Evolutionary conservation across 2,329 filamentous ascomycete genomes (phyloP).

Genomic region (Penicillium sp.): DNA sequence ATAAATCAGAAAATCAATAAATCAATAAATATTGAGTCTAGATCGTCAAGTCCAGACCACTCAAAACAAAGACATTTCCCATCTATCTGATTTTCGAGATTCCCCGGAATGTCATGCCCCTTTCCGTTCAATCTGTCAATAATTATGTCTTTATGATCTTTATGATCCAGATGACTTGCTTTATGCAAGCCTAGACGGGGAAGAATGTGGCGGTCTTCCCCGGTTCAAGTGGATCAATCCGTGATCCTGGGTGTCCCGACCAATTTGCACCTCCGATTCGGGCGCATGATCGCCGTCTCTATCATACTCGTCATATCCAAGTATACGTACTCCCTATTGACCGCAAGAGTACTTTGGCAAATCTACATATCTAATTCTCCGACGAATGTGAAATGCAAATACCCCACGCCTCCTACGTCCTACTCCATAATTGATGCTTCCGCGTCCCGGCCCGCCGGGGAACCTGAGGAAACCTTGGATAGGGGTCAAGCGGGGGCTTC

Average conservation of each 20-base stretch:
- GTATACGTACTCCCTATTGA: neutral
- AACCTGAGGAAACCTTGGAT: neutral
- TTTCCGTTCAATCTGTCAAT: neutral
- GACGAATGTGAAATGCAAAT: neutral
- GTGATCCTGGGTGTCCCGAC: constrained; percentile 5
- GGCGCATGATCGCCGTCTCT: neutral
- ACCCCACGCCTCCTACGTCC: neutral
- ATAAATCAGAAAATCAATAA: neutral
- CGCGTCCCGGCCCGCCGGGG: constrained; percentile 10
- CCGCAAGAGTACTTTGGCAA: constrained; percentile 2
- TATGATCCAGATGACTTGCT: constrained; percentile 6
- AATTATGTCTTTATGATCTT: neutral
- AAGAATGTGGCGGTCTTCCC: constrained; percentile 8
- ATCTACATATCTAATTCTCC: neutral
- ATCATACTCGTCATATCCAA: constrained; percentile 3
- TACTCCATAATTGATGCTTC: constrained; percentile 8
- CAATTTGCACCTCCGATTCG: neutral
- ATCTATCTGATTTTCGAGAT: neutral
- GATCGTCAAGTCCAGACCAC: constrained; percentile 2
- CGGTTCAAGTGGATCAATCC: constrained; percentile 13
- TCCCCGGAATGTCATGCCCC: neutral
- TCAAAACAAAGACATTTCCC: constrained; percentile 3
- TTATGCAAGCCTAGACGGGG: constrained; percentile 6
- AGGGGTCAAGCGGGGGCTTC: neutral
- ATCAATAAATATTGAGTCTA: neutral